A percentile compares a stretch with the other conserved stretches of the same genome.
Evolutionary conservation across 257 asterid species (phyloP).

Genomic region (Solanum lignicaule): DNA sequence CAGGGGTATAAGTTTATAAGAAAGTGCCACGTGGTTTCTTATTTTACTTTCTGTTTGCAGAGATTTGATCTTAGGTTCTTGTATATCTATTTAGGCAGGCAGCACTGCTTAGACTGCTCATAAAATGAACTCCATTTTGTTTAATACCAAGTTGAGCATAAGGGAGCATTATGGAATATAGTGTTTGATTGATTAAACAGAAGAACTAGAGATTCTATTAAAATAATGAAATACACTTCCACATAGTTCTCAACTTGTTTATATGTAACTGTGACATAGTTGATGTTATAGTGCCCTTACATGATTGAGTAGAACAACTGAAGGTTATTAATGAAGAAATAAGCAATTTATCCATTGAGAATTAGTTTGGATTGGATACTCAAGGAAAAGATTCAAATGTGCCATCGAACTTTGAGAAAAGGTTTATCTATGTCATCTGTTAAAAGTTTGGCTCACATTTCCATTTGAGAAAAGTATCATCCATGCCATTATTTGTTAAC

Average conservation of each 20-base stretch:
- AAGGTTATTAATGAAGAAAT: neutral
- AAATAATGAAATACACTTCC: neutral
- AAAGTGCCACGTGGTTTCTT: neutral
- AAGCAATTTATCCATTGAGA: neutral
- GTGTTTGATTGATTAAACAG: neutral
- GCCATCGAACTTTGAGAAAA: too few species aligned
- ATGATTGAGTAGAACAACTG: neutral
- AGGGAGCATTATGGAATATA: neutral
- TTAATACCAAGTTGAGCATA: neutral
- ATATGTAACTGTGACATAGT: neutral
- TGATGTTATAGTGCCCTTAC: neutral
- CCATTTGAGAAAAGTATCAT: too few species aligned
- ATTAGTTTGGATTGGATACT: neutral
- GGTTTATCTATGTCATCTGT: too few species aligned
- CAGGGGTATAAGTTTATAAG: neutral
- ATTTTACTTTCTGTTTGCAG: neutral
- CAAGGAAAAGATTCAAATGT: neutral
- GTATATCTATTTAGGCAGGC: neutral
- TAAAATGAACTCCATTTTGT: neutral
- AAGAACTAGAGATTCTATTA: neutral
- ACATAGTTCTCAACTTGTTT: neutral
- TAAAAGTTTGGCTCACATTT: neutral
- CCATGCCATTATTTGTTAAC: neutral
- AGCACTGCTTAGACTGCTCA: neutral
- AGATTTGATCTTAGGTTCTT: neutral